These are phyloP conservation scores for Boletus tomentosulus DNA, from an alignment of 768 basidiomycete species.

Conservation along the genomic window DNA sequence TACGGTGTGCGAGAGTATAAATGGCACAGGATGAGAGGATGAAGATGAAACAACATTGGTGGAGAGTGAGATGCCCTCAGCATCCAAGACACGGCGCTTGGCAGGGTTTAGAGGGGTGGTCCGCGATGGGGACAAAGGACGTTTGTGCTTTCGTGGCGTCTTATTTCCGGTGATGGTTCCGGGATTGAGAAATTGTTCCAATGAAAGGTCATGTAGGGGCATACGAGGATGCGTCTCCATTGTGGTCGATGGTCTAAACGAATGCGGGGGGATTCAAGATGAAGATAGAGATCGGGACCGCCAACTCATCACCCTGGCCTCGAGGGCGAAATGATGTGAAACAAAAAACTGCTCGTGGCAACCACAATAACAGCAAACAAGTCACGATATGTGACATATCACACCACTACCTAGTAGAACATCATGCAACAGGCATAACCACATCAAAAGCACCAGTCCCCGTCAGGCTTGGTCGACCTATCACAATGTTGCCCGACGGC, in stretches of 20 bases:
- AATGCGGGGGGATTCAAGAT: not conserved
- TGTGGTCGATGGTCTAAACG: conserved; percentile 2
- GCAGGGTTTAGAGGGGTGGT: conserved; percentile 52
- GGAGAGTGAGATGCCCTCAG: conserved; percentile 46
- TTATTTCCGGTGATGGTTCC: conserved; percentile 21
- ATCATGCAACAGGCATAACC: conserved; percentile 44
- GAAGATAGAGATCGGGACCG: conserved; percentile 22
- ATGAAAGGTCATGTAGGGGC: conserved; percentile 58
- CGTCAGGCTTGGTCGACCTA: conserved; percentile 81
- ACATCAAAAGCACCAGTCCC: conserved; percentile 97
- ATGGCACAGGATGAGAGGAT: conserved; percentile 27
- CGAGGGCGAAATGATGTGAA: conserved; percentile 11
- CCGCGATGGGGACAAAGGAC: conserved; percentile 55
- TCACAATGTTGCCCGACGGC: conserved; percentile 88
- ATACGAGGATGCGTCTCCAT: conserved; percentile 33
- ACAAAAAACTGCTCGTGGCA: conserved; percentile 8
- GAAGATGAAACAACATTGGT: conserved; percentile 2
- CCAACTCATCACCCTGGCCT: conserved; percentile 23
- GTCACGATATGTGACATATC: conserved; percentile 10
- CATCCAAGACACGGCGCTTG: conserved; percentile 62
- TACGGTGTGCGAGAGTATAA: conserved; percentile 13
- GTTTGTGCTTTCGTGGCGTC: conserved; percentile 44
- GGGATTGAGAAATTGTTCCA: conserved; percentile 48
- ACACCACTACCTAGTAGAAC: conserved; percentile 4
- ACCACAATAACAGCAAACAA: conserved; percentile 26